phyloP scores from a whole-genome alignment of 2,329 filamentous ascomycete species.

The Clonostachys sp. region DNA sequence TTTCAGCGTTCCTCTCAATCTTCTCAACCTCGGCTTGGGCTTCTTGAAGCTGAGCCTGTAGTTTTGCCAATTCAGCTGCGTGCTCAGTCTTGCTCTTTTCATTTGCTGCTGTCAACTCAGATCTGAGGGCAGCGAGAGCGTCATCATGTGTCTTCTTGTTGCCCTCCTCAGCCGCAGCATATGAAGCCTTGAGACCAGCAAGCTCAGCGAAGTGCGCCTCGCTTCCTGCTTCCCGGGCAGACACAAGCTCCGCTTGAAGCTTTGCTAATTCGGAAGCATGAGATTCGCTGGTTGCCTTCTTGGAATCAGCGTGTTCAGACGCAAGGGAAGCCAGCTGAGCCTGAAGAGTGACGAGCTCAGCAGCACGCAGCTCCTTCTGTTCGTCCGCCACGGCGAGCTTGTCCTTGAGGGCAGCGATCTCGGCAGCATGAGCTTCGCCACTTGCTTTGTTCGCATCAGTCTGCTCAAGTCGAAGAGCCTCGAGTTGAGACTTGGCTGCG shows the following conservation, averaged over 20 bases:
- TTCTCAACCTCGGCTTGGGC: conserved; percentile 17
- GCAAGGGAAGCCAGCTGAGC: conserved; percentile 17
- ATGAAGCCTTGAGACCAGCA: conserved; percentile 4
- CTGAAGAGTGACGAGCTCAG: conserved; percentile 20
- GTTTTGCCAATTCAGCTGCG: conserved; percentile 20
- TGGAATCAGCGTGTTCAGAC: no score
- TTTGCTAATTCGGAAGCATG: conserved; percentile 22
- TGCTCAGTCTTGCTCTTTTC: conserved; percentile 7
- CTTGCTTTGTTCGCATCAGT: conserved; percentile 12
- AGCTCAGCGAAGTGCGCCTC: conserved; percentile 22
- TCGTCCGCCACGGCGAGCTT: conserved; percentile 20
- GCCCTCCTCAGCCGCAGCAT: conserved; percentile 1
- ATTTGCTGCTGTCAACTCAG: conserved; percentile 10
- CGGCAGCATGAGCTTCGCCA: conserved; percentile 21
- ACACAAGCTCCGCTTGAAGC: conserved; percentile 19
- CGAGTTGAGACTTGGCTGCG: conserved; percentile 4
- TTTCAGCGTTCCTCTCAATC: conserved; percentile 19
- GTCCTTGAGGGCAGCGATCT: conserved; percentile 24
- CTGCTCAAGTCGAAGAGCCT: no score
- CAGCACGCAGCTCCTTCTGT: conserved; percentile 14
- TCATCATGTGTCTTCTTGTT: conserved; percentile 19
- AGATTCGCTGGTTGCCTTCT: conserved; percentile 7
- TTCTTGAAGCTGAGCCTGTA: conserved; percentile 19
- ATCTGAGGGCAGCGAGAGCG: conserved; percentile 25
- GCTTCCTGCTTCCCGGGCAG: conserved; percentile 14